Percentiles rank a stretch among this genome's conserved stretches.
Evolutionary conservation across 116 monocot genomes (phyloP).

Genomic region (Papilionanthe hybrid): DNA sequence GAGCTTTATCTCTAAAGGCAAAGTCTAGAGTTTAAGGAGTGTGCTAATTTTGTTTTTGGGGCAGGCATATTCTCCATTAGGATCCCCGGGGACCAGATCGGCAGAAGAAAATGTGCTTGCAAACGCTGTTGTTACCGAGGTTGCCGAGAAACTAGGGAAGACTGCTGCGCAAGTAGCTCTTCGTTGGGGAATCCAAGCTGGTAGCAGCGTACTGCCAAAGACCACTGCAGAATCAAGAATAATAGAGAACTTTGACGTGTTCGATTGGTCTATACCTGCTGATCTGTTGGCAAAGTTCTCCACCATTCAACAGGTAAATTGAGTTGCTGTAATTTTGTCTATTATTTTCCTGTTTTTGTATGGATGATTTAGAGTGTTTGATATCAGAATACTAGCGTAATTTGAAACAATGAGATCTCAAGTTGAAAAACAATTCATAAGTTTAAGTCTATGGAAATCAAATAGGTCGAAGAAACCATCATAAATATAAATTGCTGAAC

Average conservation of each 20-base stretch:
- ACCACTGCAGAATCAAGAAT: conserved; percentile 57
- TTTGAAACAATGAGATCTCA: no score
- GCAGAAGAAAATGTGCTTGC: conserved; percentile 38
- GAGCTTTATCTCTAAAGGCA: no score
- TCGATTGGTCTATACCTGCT: conserved; percentile 74
- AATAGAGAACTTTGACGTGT: conserved; percentile 61
- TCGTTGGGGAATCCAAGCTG: conserved; percentile 80
- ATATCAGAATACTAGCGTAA: no score
- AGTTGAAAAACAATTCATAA: no score
- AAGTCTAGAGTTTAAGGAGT: no score
- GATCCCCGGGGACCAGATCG: conserved; percentile 52
- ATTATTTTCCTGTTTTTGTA: no score
- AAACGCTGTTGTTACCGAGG: conserved; percentile 35
- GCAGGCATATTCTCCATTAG: conserved; percentile 77
- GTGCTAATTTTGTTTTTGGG: not conserved
- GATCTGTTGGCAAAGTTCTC: conserved; percentile 56
- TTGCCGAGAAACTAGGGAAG: conserved; percentile 59
- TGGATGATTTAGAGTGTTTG: no score
- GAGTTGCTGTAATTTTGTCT: no score
- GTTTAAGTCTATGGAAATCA: no score
- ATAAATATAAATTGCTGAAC: no score
- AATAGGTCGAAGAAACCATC: no score
- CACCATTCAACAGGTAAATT: conserved; percentile 64
- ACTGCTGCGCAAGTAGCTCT: conserved; percentile 78
- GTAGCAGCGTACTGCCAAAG: conserved; percentile 79